Evolutionary conservation across 2,329 filamentous ascomycete genomes (phyloP).

Genomic region (Colletotrichum godetiae): DNA sequence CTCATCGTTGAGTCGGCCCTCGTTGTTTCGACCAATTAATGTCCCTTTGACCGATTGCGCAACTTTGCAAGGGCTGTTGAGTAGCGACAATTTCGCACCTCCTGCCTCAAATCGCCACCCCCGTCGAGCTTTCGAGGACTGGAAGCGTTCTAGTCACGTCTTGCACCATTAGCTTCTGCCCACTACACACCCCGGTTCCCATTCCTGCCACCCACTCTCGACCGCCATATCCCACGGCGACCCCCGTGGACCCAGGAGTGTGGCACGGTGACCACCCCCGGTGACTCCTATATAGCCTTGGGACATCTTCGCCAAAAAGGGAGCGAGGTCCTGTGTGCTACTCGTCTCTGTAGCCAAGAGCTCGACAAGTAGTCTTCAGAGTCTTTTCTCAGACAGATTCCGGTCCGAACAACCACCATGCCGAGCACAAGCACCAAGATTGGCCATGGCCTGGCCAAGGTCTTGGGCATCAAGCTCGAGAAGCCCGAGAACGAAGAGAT

Average conservation of each 20-base stretch:
- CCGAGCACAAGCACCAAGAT: conserved; percentile 62
- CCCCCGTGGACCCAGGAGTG: conserved; percentile 3
- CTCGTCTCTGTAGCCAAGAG: not conserved
- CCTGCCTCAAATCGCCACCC: conserved; percentile 26
- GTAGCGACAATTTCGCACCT: conserved; percentile 25
- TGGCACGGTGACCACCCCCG: conserved; percentile 12
- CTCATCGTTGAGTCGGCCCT: conserved; percentile 14
- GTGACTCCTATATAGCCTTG: conserved; percentile 25
- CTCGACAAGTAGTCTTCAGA: not conserved
- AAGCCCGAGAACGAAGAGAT: conserved; percentile 75
- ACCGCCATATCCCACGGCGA: conserved; percentile 5
- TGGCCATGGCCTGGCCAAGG: conserved; percentile 81
- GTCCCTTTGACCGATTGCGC: conserved; percentile 28
- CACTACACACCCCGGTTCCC: conserved; percentile 3
- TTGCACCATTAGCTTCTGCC: conserved; percentile 24
- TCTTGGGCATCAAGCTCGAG: conserved; percentile 84
- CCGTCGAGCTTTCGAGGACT: conserved; percentile 23
- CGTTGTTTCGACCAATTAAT: conserved; percentile 13
- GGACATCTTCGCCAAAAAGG: conserved; percentile 1
- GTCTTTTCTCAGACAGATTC: not conserved
- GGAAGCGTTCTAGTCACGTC: conserved; percentile 22
- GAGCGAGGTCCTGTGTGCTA: not conserved
- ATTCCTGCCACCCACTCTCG: not conserved
- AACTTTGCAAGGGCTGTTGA: conserved; percentile 29
- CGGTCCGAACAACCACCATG: conserved; percentile 43